phyloP scores from a whole-genome alignment of 2,329 filamentous ascomycete genomes.

The Herpomyces periplanetae region DNA sequence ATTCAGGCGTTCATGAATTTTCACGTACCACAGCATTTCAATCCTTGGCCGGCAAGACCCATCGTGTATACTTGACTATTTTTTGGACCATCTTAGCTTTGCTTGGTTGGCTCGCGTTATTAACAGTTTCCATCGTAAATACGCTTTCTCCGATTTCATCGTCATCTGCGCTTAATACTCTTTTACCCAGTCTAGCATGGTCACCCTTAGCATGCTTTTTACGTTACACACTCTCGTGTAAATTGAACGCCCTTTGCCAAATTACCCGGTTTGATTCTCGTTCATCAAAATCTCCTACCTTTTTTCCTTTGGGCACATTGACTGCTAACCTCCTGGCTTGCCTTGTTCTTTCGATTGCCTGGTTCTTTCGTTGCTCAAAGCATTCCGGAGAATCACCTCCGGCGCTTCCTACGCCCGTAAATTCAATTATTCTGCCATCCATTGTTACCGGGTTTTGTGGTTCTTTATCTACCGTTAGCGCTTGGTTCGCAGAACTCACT shows the following conservation, averaged over 20 bases:
- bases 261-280: no score
- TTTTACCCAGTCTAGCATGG: slow-evolving; percentile 43
- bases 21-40: slow-evolving; percentile 26
- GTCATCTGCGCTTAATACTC: slow-evolving; percentile 10
- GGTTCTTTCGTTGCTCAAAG: slow-evolving; percentile 31
- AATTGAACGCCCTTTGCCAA: slow-evolving; percentile 29
- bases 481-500: slow-evolving; percentile 20
- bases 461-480: slow-evolving; percentile 22
- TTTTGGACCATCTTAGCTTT: slow-evolving; percentile 22
- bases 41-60: slow-evolving; percentile 25
- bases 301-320: slow-evolving; percentile 61
- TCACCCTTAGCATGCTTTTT: slow-evolving; percentile 37
- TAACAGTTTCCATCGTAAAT: slow-evolving; percentile 29
- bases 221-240: slow-evolving; percentile 28
- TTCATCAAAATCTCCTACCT: no score
- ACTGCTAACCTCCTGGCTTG: slow-evolving; percentile 40
- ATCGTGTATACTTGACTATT: slow-evolving; percentile 16
- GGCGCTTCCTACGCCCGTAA: slow-evolving; percentile 12
- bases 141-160: slow-evolving; percentile 7
- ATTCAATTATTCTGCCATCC: slow-evolving; percentile 26
- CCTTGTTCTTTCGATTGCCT: slow-evolving; percentile 29
- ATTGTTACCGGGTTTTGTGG: slow-evolving; percentile 27
- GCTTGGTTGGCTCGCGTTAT: slow-evolving; percentile 32
- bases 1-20: no score
- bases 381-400: slow-evolving; percentile 9